These are phyloP conservation scores for Apiospora aurea DNA, from an alignment of 2,329 filamentous ascomycete species.

Conservation along the genomic window DNA sequence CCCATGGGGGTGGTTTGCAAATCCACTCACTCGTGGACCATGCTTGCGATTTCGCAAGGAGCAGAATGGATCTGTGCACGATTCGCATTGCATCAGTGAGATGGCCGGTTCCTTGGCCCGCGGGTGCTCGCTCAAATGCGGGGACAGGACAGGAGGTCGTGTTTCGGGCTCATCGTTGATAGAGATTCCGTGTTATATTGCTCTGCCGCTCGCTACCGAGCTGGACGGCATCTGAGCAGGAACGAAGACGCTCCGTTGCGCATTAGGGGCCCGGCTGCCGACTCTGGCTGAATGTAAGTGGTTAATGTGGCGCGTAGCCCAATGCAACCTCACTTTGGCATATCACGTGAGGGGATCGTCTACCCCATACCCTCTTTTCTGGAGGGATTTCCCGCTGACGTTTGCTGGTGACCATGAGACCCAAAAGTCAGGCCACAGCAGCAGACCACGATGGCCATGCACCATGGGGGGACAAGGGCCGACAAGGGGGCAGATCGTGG, in stretches of 20 bases:
- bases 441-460: not conserved
- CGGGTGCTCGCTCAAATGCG: not conserved
- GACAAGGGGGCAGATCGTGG: conserved; percentile 6
- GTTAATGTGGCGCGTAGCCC: not conserved
- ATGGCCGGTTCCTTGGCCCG: not conserved
- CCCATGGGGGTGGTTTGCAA: conserved; percentile 12
- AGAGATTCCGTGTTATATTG: conserved; percentile 6
- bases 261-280: not conserved
- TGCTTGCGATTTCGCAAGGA: not conserved
- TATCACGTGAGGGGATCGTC: conserved; percentile 1
- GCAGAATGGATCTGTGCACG: not conserved
- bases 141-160: not conserved
- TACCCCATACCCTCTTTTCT: not conserved
- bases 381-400: not conserved
- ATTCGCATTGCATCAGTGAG: not conserved
- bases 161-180: not conserved
- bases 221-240: not conserved
- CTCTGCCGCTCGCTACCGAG: conserved; percentile 16
- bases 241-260: not conserved
- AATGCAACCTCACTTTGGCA: conserved; percentile 1
- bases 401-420: conserved; percentile 2
- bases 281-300: conserved; percentile 14
- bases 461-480: not conserved
- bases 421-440: conserved; percentile 11
- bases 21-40: not conserved